Conservation (phyloP, 495 filamentous ascomycete genomes). For the Hyaloscypha bicolor region DNA sequence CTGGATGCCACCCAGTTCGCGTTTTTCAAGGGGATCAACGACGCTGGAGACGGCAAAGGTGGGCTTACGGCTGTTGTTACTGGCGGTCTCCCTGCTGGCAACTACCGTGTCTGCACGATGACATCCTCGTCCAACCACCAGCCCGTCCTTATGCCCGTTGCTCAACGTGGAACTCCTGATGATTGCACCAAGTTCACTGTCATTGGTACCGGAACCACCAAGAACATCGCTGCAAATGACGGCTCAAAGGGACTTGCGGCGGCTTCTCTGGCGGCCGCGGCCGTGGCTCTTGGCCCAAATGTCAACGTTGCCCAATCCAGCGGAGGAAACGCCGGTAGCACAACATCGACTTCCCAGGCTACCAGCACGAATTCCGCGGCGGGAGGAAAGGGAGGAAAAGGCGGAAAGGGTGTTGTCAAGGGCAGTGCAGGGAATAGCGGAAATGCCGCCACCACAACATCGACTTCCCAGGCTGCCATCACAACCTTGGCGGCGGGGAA, state of each 20-base stretch:
- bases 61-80: conserved; percentile 54
- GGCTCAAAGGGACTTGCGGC: conserved; percentile 20
- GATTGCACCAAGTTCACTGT: conserved; percentile 67
- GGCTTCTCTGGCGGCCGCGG: conserved; percentile 10
- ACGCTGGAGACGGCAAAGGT: conserved; percentile 66
- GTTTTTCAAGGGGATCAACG: conserved; percentile 81
- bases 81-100: conserved; percentile 65
- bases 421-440: too few relatives aligned
- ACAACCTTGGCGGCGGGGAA: neutral
- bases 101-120: conserved; percentile 76
- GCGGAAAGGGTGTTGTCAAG: too few relatives aligned
- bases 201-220: conserved; percentile 24
- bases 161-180: conserved; percentile 72
- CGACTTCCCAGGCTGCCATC: neutral
- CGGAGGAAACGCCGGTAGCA: neutral
- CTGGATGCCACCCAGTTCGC: conserved; percentile 61
- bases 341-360: neutral
- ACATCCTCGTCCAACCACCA: conserved; percentile 69
- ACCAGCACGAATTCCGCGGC: neutral
- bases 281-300: conserved; percentile 16
- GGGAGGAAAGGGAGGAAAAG: too few relatives aligned
- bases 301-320: neutral
- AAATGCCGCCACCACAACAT: neutral
- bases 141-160: conserved; percentile 76
- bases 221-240: conserved; percentile 26